Evolutionary conservation across 2,329 filamentous ascomycete species (phyloP), one percentile per base, ranked within the genome.

Genomic region (Diaporthe vaccinii): DNA sequence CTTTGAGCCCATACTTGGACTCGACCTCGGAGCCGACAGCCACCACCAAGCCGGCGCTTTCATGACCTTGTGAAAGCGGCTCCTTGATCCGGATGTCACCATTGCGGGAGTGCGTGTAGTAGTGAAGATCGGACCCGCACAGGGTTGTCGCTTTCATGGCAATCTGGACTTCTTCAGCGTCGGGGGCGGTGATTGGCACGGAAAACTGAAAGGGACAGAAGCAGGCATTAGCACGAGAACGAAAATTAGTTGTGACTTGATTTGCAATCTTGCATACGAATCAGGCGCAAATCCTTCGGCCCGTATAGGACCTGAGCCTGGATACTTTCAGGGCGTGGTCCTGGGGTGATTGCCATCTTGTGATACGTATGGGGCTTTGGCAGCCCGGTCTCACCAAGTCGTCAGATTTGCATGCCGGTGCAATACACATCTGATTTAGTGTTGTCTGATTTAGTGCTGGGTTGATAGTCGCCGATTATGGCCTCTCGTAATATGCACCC

Each of bases 61-160:
- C 93, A 80, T 95, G 93, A 78, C 93, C 93, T 41, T 89, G 83
- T 2, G 85, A 87, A 51, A 90, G 80, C 25, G 89, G 88, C 77
- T 87, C 88, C 28, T 84, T 85, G 61, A 91, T 90, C 57, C 90
- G 82, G 79, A 93, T 90, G 84, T 91, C 89, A 74, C 91, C 91
- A 79, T 93, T 93, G 82, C 90, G 89, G 84, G 88, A 92, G 83
- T 93, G 91, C 80, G 86, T 88, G 84, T 87, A 93, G 85, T 93
- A 93, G 82, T 92, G 91, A 72, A 92, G 86, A 81, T 93, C 91
- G 46, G 90, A 92, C 77, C 91, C 92, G 83, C 92, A 93, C 80
- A 93, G 86, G 59, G 91, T 91, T 17, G 91, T 93, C 62, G 89
- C 86, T 76, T 89, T 88, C 79, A 92, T 86, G 76, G 88, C 85